These are phyloP conservation scores for Xylaria sp. DNA, from an alignment of 2,329 filamentous ascomycete genomes.

Conservation along the genomic window DNA sequence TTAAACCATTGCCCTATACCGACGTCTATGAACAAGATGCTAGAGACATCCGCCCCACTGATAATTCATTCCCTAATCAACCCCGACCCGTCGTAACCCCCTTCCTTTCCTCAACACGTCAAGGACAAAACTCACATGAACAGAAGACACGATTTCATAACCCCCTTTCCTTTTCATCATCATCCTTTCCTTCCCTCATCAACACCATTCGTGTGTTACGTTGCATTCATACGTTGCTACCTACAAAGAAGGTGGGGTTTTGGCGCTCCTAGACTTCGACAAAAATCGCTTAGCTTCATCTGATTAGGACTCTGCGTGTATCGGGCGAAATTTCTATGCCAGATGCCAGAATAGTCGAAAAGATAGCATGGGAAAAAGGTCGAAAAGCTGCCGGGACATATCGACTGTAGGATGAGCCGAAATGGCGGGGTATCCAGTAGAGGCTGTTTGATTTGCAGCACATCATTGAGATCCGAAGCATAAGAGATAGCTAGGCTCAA, in stretches of 20 bases:
- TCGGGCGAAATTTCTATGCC: conserved; percentile 19
- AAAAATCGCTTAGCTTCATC: conserved; percentile 6
- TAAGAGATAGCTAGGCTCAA: conserved; percentile 20
- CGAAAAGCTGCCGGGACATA: conserved; percentile 14
- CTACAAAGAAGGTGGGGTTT: too few species aligned
- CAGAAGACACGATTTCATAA: conserved; percentile 10
- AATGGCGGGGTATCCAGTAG: conserved; percentile 27
- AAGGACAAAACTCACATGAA: conserved; percentile 21
- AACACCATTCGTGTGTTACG: conserved; percentile 13
- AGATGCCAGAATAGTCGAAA: conserved; percentile 9
- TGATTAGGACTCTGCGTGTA: conserved; percentile 16
- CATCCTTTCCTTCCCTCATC: conserved; percentile 18
- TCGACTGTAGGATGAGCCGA: conserved; percentile 18
- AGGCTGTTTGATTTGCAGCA: conserved; percentile 19
- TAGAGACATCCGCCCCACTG: conserved; percentile 19
- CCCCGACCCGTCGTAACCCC: conserved; percentile 18
- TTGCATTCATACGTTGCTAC: conserved; percentile 15
- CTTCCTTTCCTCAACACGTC: conserved; percentile 8
- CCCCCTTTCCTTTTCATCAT: conserved; percentile 14
- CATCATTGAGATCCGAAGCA: conserved; percentile 19
- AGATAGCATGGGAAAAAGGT: conserved; percentile 16
- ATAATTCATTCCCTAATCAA: conserved; percentile 17
- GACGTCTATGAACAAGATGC: conserved; percentile 36
- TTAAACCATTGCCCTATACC: conserved; percentile 33
- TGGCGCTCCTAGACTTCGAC: too few species aligned